These are phyloP conservation scores for Scorias spongiosa DNA, from an alignment of 2,329 filamentous ascomycete species.

Conservation along the genomic window DNA sequence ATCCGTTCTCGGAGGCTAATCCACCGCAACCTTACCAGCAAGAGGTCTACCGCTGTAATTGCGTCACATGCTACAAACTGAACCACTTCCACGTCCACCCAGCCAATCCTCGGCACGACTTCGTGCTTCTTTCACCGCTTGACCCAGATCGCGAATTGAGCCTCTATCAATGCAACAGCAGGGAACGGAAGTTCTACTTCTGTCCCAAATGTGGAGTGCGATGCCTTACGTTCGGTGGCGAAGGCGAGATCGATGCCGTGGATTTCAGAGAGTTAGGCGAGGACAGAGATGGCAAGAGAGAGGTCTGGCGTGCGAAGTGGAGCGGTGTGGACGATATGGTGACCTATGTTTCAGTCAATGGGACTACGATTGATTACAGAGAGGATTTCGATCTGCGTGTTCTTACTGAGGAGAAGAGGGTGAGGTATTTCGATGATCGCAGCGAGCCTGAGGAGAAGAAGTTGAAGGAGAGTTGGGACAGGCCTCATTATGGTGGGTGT, in stretches of 20 bases:
- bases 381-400: slow-evolving; percentile 15
- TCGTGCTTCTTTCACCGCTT: slow-evolving; percentile 25
- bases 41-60: slow-evolving; percentile 24
- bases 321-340: slow-evolving; percentile 12
- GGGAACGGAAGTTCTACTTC: slow-evolving; percentile 23
- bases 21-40: slow-evolving; percentile 9
- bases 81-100: slow-evolving; percentile 25
- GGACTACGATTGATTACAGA: slow-evolving; percentile 13
- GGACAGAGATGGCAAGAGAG: slow-evolving; percentile 12
- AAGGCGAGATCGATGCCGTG: slow-evolving; percentile 15
- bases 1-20: slow-evolving; percentile 7
- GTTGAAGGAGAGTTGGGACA: slow-evolving; percentile 13
- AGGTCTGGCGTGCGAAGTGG: slow-evolving; percentile 15
- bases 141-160: slow-evolving; percentile 21
- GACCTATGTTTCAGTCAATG: slow-evolving; percentile 16
- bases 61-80: slow-evolving; percentile 27
- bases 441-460: slow-evolving; percentile 12
- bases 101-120: slow-evolving; percentile 21
- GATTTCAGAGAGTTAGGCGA: slow-evolving; percentile 11
- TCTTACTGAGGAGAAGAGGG: slow-evolving; percentile 16
- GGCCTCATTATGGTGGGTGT: slow-evolving; percentile 14
- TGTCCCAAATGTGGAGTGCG: slow-evolving; percentile 26
- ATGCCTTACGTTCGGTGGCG: slow-evolving; percentile 25
- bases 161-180: slow-evolving; percentile 21
- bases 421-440: slow-evolving; percentile 15